phyloP scores from a whole-genome alignment of 2,329 filamentous ascomycete genomes.

The Cordyceps javanica region DNA sequence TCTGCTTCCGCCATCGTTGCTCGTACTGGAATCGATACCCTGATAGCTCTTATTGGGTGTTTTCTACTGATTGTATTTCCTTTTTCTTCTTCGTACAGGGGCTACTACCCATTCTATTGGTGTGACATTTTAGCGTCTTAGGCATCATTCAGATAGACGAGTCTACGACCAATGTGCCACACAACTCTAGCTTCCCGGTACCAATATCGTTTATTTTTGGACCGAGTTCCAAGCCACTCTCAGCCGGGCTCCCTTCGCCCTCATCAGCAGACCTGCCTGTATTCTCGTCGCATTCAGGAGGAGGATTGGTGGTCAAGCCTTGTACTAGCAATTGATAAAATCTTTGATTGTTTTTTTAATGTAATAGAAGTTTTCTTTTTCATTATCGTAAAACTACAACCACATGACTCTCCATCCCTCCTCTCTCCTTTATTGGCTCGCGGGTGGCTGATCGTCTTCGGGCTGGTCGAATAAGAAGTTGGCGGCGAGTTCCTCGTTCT shows the following conservation, averaged over 20 bases:
- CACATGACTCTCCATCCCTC: neutral
- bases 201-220: neutral
- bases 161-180: neutral
- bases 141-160: neutral
- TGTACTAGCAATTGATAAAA: constrained; percentile 1
- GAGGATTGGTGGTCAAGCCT: neutral
- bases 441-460: constrained; percentile 64
- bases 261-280: no score
- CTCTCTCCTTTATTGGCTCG: constrained; percentile 32
- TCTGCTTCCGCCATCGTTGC: constrained; percentile 11
- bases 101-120: no score
- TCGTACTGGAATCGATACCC: constrained; percentile 1
- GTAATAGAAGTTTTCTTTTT: neutral
- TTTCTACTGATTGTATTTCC: no score
- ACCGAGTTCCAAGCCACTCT: neutral
- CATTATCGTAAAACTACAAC: constrained; percentile 12
- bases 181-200: neutral
- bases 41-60: neutral
- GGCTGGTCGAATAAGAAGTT: constrained; percentile 98
- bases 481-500: constrained; percentile 96
- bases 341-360: neutral
- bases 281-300: neutral
- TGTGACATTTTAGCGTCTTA: neutral
- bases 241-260: no score
- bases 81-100: neutral